These are phyloP conservation scores for Ilyonectria sp. DNA, from an alignment of 2,329 filamentous ascomycete genomes.

Conservation along the genomic window DNA sequence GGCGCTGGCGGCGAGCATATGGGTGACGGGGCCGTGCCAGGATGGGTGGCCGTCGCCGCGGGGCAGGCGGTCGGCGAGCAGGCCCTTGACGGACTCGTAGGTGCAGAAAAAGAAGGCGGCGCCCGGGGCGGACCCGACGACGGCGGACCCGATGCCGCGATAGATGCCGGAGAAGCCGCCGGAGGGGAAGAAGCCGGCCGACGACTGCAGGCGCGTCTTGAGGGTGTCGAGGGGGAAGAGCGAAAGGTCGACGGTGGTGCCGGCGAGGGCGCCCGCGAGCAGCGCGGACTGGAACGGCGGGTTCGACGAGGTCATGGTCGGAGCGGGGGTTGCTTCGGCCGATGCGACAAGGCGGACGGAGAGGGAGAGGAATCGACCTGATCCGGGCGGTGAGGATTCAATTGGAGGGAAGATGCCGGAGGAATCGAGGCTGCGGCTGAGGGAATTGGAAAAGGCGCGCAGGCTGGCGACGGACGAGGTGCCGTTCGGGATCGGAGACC, in stretches of 20 bases:
- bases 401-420: neutral
- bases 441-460: conserved; percentile 3
- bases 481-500: conserved; percentile 40
- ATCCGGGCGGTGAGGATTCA: neutral
- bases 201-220: conserved; percentile 95
- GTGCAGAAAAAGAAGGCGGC: conserved; percentile 98
- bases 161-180: conserved; percentile 95
- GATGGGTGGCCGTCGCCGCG: conserved; percentile 44
- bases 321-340: neutral
- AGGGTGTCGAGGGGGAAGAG: conserved; percentile 99
- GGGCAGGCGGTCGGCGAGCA: conserved; percentile 57
- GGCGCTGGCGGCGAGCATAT: conserved; percentile 88
- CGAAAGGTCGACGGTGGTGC: conserved; percentile 95
- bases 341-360: neutral
- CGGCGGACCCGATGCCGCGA: conserved; percentile 88
- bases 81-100: conserved; percentile 82
- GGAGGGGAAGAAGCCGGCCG: conserved; percentile 80
- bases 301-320: conserved; percentile 39
- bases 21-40: conserved; percentile 62
- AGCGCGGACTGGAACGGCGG: conserved; percentile 73
- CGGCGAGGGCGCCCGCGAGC: conserved; percentile 89
- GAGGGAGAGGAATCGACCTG: neutral
- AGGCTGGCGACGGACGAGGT: conserved; percentile 6
- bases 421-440: conserved; percentile 23
- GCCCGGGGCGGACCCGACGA: conserved; percentile 92